phyloP scores from a whole-genome alignment of 1,284 basidiomycete species.

The Trichosporon faecale region DNA sequence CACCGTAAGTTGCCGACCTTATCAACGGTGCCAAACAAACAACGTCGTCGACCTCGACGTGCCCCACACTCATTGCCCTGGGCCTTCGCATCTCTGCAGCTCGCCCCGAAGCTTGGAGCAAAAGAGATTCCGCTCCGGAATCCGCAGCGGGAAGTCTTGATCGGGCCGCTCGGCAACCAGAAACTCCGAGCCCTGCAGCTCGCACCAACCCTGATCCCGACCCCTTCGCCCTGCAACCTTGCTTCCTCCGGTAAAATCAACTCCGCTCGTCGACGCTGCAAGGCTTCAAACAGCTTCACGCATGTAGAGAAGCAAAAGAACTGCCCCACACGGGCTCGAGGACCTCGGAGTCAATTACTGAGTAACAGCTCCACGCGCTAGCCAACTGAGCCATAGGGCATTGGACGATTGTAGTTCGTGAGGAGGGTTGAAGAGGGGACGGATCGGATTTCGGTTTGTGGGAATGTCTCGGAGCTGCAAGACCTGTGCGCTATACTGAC shows the following conservation, averaged over 20 bases:
- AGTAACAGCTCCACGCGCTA: constrained; percentile 3
- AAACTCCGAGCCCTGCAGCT: not conserved
- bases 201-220: not conserved
- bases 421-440: not conserved
- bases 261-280: not conserved
- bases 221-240: not conserved
- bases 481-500: no score
- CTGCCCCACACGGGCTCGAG: constrained; percentile 4
- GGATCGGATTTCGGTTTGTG: no score
- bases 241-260: not conserved
- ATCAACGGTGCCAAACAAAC: not conserved
- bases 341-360: not conserved
- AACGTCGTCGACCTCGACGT: not conserved
- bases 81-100: not conserved
- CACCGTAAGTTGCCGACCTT: not conserved
- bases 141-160: not conserved
- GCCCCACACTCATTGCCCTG: not conserved
- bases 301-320: not conserved
- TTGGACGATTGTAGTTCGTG: not conserved
- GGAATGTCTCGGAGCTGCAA: no score
- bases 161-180: not conserved
- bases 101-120: not conserved
- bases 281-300: not conserved
- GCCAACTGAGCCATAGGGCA: constrained; percentile 5
- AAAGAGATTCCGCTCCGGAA: not conserved